A percentile compares a stretch with the other conserved stretches of the same genome.
phyloP scores from a whole-genome alignment of 495 filamentous ascomycete genomes.

The Aspergillus panamensis region DNA sequence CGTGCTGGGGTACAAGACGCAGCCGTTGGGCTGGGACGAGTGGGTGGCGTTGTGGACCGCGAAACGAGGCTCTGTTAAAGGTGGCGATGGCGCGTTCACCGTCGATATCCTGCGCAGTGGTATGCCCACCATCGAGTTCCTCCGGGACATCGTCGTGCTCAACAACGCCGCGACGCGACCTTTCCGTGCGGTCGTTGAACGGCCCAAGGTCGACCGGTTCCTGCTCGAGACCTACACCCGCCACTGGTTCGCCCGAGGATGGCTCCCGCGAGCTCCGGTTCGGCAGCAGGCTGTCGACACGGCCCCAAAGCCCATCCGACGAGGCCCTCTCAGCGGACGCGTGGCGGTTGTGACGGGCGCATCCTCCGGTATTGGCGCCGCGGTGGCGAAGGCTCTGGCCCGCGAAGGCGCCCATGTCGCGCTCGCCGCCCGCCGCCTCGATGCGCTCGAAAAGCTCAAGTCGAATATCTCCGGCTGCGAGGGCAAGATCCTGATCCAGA shows the following conservation, averaged over 20 bases:
- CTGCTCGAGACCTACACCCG: constrained; percentile 63
- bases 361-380: constrained; percentile 50
- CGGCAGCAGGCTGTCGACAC: constrained; percentile 36
- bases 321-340: constrained; percentile 51
- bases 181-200: constrained; percentile 51
- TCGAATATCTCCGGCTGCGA: constrained; percentile 44
- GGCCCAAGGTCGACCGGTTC: constrained; percentile 56
- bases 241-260: constrained; percentile 67
- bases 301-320: constrained; percentile 30
- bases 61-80: constrained; percentile 52
- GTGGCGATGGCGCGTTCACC: constrained; percentile 58
- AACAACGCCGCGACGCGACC: constrained; percentile 55
- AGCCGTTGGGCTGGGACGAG: constrained; percentile 55
- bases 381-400: constrained; percentile 46
- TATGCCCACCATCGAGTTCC: constrained; percentile 62
- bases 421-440: constrained; percentile 58
- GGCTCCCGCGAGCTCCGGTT: constrained; percentile 54
- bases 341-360: constrained; percentile 51
- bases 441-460: constrained; percentile 57
- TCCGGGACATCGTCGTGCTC: constrained; percentile 56
- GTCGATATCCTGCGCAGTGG: constrained; percentile 52
- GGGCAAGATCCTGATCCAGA: constrained; percentile 53
- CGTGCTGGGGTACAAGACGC: constrained; percentile 60
- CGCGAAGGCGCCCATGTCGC: constrained; percentile 59
- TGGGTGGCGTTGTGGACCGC: constrained; percentile 62